Base-by-base conservation (phyloP, 2,329 filamentous ascomycete species). In the Aureobasidium sp. region DNA sequence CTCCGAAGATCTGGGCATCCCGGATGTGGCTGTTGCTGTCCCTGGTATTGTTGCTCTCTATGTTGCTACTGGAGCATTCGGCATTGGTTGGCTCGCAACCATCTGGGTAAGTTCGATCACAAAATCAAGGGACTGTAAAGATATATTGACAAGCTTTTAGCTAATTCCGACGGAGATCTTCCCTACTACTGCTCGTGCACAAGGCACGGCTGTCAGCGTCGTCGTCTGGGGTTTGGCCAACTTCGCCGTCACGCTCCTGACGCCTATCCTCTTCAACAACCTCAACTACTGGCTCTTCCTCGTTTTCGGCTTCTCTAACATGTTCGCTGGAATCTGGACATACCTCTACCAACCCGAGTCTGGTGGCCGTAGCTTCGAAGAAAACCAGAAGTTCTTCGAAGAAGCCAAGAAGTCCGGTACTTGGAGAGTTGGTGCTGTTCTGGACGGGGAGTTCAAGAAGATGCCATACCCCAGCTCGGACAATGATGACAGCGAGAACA, bases 81-180 rank as follows among this genome's bases (percentile, higher is more conserved):
- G 83, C 4, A 82, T 85, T 48, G 81, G 81, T 27, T 85, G 83
- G 83, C 75, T 86, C 2, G 75, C 82, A 0, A 82, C 83, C 1
- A 77, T 82, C 20, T 86, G 83, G 83, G 63, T 64, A 48, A 42
- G 63, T 62, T 5, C 14, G 7, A 6, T 31, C n/a, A 27, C 3
- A 22, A 27, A 3, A 17, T 3, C 5, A 1, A 34, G 8, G 0
- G 4, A 52, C 17, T 3, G 8, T n/a, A 4, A 2, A 11, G 4
- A 6, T 11, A 25, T 52, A 44, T 44, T 51, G 36, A 59, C 31
- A 20, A 20, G 20, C 6, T 12, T 14, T 11, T 36, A 62, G 64
- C 73, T 85, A 3, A 82, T 84, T 41, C 82, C 82, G 0, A 84
- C 82, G 0, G 82, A 85, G 65, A 84, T 84, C 62, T 84, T 78